phyloP scores from a whole-genome alignment of 768 basidiomycete genomes.

The Termitomyces titanicus region DNA sequence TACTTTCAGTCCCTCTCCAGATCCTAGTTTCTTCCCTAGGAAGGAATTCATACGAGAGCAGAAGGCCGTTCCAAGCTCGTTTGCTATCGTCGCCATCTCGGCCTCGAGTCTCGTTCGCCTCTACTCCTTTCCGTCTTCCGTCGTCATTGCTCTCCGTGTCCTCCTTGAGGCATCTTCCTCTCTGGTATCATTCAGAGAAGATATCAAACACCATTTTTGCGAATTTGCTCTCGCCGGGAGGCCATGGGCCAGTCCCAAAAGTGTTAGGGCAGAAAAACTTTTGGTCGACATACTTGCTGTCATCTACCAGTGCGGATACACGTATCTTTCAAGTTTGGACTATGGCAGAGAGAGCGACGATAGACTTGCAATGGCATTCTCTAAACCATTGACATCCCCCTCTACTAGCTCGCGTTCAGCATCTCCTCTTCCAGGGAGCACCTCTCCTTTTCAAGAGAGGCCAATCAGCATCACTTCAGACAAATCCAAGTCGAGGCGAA shows the following conservation, averaged over 20 bases:
- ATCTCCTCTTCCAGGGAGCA: conserved; percentile 31
- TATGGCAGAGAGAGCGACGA: conserved; percentile 78
- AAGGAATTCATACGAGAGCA: conserved; percentile 70
- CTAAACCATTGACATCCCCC: conserved; percentile 38
- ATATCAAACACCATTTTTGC: conserved; percentile 51
- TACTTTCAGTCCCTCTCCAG: conserved; percentile 22
- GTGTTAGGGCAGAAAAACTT: conserved; percentile 60
- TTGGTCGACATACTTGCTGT: conserved; percentile 62
- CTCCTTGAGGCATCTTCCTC: conserved; percentile 47
- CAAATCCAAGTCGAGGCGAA: conserved; percentile 30
- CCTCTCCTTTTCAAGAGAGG: conserved; percentile 34
- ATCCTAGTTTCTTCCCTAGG: conserved; percentile 58
- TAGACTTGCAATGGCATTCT: conserved; percentile 67
- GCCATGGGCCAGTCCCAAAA: conserved; percentile 73
- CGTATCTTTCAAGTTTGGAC: conserved; percentile 65
- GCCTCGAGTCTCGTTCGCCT: conserved; percentile 61
- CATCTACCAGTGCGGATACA: conserved; percentile 60
- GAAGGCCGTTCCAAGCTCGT: conserved; percentile 47
- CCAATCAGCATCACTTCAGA: conserved; percentile 36
- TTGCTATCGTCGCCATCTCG: conserved; percentile 69
- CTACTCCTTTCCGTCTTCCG: conserved; percentile 59
- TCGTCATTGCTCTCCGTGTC: conserved; percentile 50
- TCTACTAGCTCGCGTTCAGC: conserved; percentile 22
- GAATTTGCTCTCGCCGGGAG: conserved; percentile 68
- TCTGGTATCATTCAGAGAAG: conserved; percentile 49